phyloP scores from a whole-genome alignment of 345 rosid species.

The Excoecaria cochinchinensis region DNA sequence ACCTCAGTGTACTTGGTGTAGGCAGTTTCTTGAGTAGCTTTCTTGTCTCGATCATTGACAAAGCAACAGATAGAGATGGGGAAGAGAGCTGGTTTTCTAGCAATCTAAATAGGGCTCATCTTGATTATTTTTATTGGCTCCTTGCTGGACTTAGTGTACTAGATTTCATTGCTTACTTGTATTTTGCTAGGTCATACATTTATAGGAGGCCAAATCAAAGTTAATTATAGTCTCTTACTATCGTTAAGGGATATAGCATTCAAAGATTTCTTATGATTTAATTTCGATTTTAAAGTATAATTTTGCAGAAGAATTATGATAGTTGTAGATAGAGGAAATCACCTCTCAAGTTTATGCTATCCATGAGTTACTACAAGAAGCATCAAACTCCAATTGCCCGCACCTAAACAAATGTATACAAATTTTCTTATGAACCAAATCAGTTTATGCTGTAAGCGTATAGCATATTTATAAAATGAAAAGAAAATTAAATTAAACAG shows the following conservation, averaged over 20 bases:
- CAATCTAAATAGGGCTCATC: conserved; percentile 22
- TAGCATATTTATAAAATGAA: no score
- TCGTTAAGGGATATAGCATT: neutral
- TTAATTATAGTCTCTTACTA: neutral
- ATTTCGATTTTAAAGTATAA: no score
- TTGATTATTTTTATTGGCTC: conserved; percentile 19
- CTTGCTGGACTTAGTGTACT: conserved; percentile 13
- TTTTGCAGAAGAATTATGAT: no score
- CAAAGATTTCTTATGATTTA: no score
- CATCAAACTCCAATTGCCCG: no score
- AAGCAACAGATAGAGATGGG: neutral
- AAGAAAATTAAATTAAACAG: no score
- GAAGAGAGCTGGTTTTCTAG: conserved; percentile 15
- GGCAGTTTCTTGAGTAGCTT: conserved; percentile 21
- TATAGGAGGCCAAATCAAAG: neutral
- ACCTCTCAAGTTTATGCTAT: no score
- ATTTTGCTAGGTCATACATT: conserved; percentile 13
- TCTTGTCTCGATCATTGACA: conserved; percentile 14
- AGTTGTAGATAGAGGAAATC: no score
- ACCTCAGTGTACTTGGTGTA: conserved; percentile 19
- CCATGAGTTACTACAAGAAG: no score
- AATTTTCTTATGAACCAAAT: no score
- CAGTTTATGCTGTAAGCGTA: no score
- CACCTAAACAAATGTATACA: no score
- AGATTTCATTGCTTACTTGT: conserved; percentile 10